phyloP scores from a whole-genome alignment of 805 yeast species.

The Starmerella bombi region DNA sequence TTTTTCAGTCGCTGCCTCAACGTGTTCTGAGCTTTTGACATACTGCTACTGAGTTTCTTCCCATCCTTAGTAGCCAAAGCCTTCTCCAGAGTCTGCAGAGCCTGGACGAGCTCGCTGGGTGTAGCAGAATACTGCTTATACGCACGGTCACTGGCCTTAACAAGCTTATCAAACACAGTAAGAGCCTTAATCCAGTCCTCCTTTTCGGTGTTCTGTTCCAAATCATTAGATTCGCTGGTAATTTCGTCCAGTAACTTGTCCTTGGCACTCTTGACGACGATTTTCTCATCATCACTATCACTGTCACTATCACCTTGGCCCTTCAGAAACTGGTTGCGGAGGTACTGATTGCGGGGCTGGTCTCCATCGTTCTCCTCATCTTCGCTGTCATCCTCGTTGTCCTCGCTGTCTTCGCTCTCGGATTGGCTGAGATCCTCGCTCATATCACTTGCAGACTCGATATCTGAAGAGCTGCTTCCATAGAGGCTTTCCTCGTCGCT shows the following conservation, averaged over 20 bases:
- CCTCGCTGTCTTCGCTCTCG: constrained; percentile 21
- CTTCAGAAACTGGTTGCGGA: constrained; percentile 27
- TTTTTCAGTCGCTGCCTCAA: constrained; percentile 79
- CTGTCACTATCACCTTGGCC: constrained; percentile 32
- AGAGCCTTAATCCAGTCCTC: constrained; percentile 69
- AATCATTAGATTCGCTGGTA: constrained; percentile 47
- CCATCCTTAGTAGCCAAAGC: constrained; percentile 41
- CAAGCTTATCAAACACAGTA: constrained; percentile 62
- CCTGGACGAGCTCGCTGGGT: constrained; percentile 58
- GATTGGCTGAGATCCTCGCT: constrained; percentile 4
- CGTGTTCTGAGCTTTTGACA: constrained; percentile 76
- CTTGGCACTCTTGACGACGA: constrained; percentile 83
- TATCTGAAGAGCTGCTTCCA: constrained; percentile 30
- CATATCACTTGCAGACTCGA: constrained; percentile 28
- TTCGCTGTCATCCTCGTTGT: constrained; percentile 31
- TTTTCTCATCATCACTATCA: constrained; percentile 55
- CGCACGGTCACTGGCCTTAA: constrained; percentile 51
- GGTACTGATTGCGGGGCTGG: constrained; percentile 26
- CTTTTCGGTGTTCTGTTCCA: constrained; percentile 49
- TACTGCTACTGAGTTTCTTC: constrained; percentile 68
- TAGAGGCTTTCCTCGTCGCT: constrained; percentile 48
- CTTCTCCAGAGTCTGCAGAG: constrained; percentile 61
- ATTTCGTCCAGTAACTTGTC: constrained; percentile 87
- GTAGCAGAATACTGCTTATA: constrained; percentile 62
- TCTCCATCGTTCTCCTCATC: constrained; percentile 36